Evolutionary conservation across 108 stramenopile species (phyloP).

Genomic region (Schizochytrium sp.): DNA sequence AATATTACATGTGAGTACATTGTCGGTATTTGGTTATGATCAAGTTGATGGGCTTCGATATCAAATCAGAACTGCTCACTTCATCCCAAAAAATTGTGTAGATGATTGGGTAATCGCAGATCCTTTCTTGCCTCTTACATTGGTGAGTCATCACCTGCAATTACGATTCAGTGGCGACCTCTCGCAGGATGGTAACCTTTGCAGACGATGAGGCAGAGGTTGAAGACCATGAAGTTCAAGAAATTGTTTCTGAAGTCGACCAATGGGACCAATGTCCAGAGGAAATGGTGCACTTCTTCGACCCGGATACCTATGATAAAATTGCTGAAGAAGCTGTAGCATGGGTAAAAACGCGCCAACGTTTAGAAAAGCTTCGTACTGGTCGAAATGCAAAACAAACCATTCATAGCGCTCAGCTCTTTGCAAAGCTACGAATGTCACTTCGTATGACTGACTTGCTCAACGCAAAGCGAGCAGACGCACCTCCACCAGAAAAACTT

Average conservation of each 20-base stretch:
- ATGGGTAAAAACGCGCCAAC: not conserved
- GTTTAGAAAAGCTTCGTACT: not conserved
- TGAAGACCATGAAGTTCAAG: not conserved
- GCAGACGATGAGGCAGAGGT: not conserved
- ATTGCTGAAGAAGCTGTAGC: constrained; percentile 22
- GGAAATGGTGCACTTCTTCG: constrained; percentile 37
- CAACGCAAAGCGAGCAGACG: not conserved
- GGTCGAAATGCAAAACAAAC: not conserved
- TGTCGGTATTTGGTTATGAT: too few species aligned
- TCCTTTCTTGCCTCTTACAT: too few species aligned
- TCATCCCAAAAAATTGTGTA: too few species aligned
- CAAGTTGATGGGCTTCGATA: too few species aligned
- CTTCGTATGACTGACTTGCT: not conserved
- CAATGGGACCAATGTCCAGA: constrained; percentile 1
- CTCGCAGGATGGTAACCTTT: not conserved
- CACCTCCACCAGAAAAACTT: not conserved
- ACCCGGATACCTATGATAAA: not conserved
- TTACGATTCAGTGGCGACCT: too few species aligned
- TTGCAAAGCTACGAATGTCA: constrained; percentile 20
- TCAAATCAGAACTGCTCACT: too few species aligned
- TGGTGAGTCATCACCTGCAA: too few species aligned
- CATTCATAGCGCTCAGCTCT: not conserved
- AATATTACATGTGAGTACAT: too few species aligned
- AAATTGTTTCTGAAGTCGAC: not conserved
- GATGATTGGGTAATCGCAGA: too few species aligned